phyloP scores from a whole-genome alignment of 805 yeast genomes.

The Ogataea ramenticola region DNA sequence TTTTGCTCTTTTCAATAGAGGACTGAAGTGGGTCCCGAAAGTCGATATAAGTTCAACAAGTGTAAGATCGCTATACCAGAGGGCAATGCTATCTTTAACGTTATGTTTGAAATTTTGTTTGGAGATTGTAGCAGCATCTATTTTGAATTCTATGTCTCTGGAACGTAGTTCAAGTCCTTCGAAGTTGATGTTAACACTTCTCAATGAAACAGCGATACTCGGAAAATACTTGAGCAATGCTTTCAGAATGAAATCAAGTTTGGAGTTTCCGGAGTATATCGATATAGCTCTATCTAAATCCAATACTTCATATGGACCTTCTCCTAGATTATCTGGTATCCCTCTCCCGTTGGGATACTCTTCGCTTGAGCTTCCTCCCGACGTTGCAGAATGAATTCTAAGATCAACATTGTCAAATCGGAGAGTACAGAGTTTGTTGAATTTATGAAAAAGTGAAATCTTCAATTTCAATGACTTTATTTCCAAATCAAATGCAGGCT shows the following conservation, averaged over 20 bases:
- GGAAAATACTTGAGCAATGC: constrained; percentile 15
- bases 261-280: constrained; percentile 10
- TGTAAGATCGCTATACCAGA: constrained; percentile 4
- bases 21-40: background rate
- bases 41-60: constrained; percentile 3
- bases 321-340: background rate
- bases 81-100: background rate
- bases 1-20: background rate
- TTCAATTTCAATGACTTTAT: constrained; percentile 6
- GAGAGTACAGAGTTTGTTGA: constrained; percentile 9
- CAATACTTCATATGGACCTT: constrained; percentile 2
- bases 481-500: constrained; percentile 2
- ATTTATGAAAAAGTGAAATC: constrained; percentile 6
- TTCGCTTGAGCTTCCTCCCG: background rate
- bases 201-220: constrained; percentile 12
- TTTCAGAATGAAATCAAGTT: constrained; percentile 6
- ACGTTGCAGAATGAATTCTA: background rate
- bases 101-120: constrained; percentile 1
- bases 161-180: background rate
- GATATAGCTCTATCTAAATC: constrained; percentile 12
- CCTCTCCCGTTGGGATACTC: background rate
- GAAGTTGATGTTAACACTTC: constrained; percentile 2
- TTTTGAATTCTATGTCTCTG: background rate
- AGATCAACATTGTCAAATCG: background rate
- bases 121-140: constrained; percentile 3